phyloP scores from a whole-genome alignment of 345 rosid species.

The Salix arbutifolia region DNA sequence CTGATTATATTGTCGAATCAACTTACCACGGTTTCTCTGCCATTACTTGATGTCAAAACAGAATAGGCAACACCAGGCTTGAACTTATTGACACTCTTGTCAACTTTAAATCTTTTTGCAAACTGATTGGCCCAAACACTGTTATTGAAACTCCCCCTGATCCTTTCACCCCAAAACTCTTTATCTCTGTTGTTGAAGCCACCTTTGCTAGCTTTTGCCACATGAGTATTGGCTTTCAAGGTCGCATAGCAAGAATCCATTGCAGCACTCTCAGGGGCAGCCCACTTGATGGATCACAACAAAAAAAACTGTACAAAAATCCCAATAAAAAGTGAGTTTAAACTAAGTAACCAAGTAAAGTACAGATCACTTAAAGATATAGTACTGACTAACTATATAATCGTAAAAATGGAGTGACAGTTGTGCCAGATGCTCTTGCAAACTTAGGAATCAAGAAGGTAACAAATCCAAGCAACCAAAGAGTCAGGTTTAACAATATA shows the following conservation, averaged over 20 bases:
- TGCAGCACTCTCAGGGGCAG: constrained; percentile 3
- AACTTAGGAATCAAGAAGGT: constrained; percentile 14
- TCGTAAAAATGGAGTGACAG: constrained; percentile 22
- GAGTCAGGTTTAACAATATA: constrained; percentile 10
- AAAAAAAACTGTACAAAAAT: constrained; percentile 7
- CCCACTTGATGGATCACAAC: constrained; percentile 13
- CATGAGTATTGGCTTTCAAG: constrained; percentile 35
- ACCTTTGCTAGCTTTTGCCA: constrained; percentile 29
- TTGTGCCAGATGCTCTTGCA: constrained; percentile 22
- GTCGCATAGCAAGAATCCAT: constrained; percentile 70
- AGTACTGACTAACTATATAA: background rate
- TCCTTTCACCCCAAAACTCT: constrained; percentile 58
- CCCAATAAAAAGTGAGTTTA: constrained; percentile 13
- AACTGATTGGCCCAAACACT: constrained; percentile 29
- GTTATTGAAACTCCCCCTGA: constrained; percentile 38
- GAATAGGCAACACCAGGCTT: constrained; percentile 56
- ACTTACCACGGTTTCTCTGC: constrained; percentile 58
- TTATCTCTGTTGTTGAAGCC: constrained; percentile 36
- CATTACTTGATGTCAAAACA: constrained; percentile 58
- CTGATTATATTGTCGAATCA: background rate
- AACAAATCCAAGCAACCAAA: constrained; percentile 35
- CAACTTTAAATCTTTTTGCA: constrained; percentile 32
- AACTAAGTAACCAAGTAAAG: constrained; percentile 48
- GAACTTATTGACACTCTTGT: constrained; percentile 30
- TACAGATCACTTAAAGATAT: constrained; percentile 39